Evolutionary conservation across 2,329 filamentous ascomycete species (phyloP).

Genomic region (Cercospora nicotianae): DNA sequence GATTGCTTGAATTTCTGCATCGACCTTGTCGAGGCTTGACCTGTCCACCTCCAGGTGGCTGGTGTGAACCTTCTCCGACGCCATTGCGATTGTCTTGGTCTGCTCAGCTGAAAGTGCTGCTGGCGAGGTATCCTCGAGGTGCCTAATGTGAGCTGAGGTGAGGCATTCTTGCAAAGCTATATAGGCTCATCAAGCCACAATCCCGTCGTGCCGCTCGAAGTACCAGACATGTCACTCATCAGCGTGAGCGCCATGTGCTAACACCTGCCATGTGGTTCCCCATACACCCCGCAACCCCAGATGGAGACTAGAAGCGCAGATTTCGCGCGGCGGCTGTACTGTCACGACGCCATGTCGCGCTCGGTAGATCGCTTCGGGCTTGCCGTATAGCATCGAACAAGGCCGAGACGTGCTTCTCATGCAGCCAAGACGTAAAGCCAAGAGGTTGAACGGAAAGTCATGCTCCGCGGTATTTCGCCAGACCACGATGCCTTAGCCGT

Average conservation of each 20-base stretch:
- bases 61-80: background rate
- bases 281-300: slow-evolving; percentile 10
- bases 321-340: background rate
- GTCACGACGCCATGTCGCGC: background rate
- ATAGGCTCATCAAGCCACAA: background rate
- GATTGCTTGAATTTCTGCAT: slow-evolving; percentile 40
- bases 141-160: background rate
- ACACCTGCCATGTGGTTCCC: background rate
- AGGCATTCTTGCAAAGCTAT: background rate
- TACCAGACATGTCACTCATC: background rate
- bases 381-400: background rate
- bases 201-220: background rate
- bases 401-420: background rate
- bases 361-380: background rate
- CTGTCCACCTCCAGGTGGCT: background rate
- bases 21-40: slow-evolving; percentile 34
- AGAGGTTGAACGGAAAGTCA: background rate
- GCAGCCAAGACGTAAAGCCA: background rate
- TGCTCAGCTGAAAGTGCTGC: background rate
- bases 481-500: background rate
- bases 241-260: background rate
- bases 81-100: background rate
- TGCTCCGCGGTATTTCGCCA: background rate
- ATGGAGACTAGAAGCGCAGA: background rate
- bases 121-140: background rate